Evolutionary conservation across 352 stramenopile species (phyloP), one percentile per base, ranked within the genome.

Genomic region (Globisporangium irregulare): DNA sequence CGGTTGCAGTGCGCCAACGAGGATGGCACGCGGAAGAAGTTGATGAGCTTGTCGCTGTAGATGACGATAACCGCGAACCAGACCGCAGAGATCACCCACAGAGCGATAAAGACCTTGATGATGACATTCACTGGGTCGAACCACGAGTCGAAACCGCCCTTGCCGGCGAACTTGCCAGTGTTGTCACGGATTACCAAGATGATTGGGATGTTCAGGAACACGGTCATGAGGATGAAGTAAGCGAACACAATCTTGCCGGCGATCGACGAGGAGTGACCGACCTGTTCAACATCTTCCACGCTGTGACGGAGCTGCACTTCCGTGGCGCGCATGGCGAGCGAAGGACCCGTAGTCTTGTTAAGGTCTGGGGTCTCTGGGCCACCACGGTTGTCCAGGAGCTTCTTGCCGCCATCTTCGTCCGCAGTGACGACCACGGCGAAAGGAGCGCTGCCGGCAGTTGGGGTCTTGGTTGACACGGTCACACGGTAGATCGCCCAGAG

Each of bases 101-200:
- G 68, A 54, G 75, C 71, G 59, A 92, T 87, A 59, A 86, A 89
- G 14, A 86, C 81, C 65, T 85, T 78, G 54, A 91, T 86, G 29
- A 90, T 66, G 2, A 77, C 78, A 4, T 79, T 79, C 1, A 71
- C 71, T 27, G 75, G 71, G 65, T 87, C 74, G 64, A 92, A 90
- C 73, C 86, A 80, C 14, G 74, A 71, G 20, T 69, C 69, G 75
- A 81, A 87, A 22, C 67, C 67, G 46, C 54, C 67, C 24, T 67
- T 70, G 60, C 78, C 73, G 5, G 72, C 68, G 24, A 85, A 77
- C 55, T 86, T 78, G 59, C 78, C 77, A 65, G 84, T 81, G 68
- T 87, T 86, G 68, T 91, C 82, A 25, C 73, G 72, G 43, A 84
- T 88, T 34, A 74, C 70, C 8, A 86, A 67, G 32, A 91, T 78